Evolutionary conservation across 352 stramenopile species (phyloP), one percentile per base, ranked within the genome.

Genomic region (Paralagenidium karlingii): DNA sequence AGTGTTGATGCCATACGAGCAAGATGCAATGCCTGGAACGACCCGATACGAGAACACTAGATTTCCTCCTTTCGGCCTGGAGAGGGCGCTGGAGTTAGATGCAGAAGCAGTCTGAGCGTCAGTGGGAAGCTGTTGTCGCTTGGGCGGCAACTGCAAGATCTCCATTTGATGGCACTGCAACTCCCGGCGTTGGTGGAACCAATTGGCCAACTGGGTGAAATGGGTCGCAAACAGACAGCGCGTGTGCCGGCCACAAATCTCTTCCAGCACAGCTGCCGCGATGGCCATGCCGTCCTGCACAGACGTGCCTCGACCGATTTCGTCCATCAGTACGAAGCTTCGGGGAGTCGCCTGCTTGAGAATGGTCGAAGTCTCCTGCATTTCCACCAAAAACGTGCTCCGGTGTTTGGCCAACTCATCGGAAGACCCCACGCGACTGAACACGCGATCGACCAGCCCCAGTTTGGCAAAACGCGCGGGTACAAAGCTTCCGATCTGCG

Each of bases 341-440:
- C 61, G 60, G n/a, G 51, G 45, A 10, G 76, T 91, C 4, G 81
- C 76, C 19, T 84, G 67, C 7, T 52, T 70, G 6, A 92, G 43
- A 34, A 92, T 78, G 26, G 68, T 79, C 18, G 76, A 60, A 0
- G 77, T 88, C 51, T 94, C 81, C 49, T 86, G 53, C 79, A 94
- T 92, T 49, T 94, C 81, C 7, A 90, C 65, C 58, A 92, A 68
- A 38, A 94, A 92, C 2, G 81, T 94, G 32, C 76, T 91, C 28
- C 67, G 71, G 46, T 87, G 76, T 1, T 67, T 66, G 8, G 70
- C 70, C 18, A 92, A 41, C 34, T 92, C 76, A 45, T 94, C 81
- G 1, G 68, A 70, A 2, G 80, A 85, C 3, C 80, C 80, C 3
- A 94, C 74, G 1, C 80, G 64, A 24, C 69, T 83, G 39, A 91